Evolutionary conservation across 225 moss, liverwort and hornwort genomes (phyloP).

Genomic region (Takakia lepidozioides): DNA sequence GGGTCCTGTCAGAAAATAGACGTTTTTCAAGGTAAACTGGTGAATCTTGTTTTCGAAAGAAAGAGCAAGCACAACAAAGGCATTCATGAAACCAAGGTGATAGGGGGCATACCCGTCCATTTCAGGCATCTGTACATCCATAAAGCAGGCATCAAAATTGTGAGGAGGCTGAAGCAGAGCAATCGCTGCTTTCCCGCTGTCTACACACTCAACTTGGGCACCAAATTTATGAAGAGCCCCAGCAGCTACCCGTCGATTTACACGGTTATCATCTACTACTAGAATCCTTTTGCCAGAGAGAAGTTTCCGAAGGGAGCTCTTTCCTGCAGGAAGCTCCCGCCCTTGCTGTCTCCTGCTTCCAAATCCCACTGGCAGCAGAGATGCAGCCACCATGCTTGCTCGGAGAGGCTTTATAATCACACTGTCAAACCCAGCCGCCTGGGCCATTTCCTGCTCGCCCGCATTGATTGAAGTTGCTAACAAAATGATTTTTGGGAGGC

Average conservation of each 20-base stretch:
- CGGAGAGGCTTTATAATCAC: conserved; percentile 62
- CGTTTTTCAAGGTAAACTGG: no score
- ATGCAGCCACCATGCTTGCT: conserved; percentile 59
- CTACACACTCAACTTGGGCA: conserved; percentile 58
- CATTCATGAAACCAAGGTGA: conserved; percentile 7
- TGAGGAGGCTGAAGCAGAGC: conserved; percentile 48
- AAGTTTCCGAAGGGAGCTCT: conserved; percentile 43
- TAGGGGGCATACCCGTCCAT: conserved; percentile 56
- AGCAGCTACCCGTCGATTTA: conserved; percentile 57
- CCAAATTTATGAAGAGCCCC: conserved; percentile 55
- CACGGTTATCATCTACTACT: conserved; percentile 63
- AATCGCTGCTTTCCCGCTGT: conserved; percentile 53
- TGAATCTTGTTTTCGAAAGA: no score
- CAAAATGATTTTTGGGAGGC: conserved; percentile 37
- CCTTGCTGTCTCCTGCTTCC: conserved; percentile 34
- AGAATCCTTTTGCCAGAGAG: conserved; percentile 45
- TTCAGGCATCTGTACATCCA: conserved; percentile 77
- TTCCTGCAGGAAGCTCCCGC: conserved; percentile 26
- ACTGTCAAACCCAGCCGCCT: conserved; percentile 47
- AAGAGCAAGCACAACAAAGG: not conserved
- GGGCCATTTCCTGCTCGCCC: conserved; percentile 41
- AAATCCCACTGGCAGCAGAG: conserved; percentile 50
- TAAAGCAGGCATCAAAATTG: conserved; percentile 64
- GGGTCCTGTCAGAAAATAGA: no score
- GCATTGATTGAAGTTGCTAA: conserved; percentile 49